phyloP scores from a whole-genome alignment of 257 asterid species.

The Fraxinus pennsylvanica region DNA sequence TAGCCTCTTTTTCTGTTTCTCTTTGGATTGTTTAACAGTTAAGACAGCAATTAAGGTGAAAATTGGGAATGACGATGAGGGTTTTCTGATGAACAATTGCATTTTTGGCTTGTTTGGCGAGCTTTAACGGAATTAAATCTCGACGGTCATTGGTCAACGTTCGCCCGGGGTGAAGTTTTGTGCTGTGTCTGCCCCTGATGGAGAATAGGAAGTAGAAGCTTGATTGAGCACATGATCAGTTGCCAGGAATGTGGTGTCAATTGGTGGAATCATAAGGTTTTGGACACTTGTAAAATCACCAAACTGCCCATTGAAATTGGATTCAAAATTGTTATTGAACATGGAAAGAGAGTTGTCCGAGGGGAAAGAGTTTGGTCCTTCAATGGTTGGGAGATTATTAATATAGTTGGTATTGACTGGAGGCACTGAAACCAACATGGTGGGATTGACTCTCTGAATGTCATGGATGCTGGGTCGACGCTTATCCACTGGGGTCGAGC shows the following conservation, averaged over 20 bases:
- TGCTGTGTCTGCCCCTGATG: too few relatives aligned
- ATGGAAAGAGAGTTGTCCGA: not conserved
- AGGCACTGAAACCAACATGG: not conserved
- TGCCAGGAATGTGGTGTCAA: not conserved
- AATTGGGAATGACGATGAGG: too few relatives aligned
- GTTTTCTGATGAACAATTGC: too few relatives aligned
- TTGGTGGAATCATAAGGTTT: not conserved
- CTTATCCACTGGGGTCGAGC: conserved; percentile 32
- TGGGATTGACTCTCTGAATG: conserved; percentile 26
- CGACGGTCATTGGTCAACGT: too few relatives aligned
- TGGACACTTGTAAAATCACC: conserved; percentile 3
- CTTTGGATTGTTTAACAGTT: too few relatives aligned
- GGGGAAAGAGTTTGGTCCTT: not conserved
- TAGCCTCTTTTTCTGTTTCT: too few relatives aligned
- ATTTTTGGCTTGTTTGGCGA: too few relatives aligned
- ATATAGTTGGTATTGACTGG: not conserved
- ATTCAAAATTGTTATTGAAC: not conserved
- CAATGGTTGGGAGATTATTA: not conserved
- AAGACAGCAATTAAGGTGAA: too few relatives aligned
- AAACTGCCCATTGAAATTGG: not conserved
- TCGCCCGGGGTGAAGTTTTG: too few relatives aligned
- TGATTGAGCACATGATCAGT: conserved; percentile 1
- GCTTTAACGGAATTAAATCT: too few relatives aligned
- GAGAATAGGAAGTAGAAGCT: not conserved
- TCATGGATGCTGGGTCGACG: conserved; percentile 63